Conservation (phyloP, 1,139 yeast genomes). For the Kodamaea arcana region DNA sequence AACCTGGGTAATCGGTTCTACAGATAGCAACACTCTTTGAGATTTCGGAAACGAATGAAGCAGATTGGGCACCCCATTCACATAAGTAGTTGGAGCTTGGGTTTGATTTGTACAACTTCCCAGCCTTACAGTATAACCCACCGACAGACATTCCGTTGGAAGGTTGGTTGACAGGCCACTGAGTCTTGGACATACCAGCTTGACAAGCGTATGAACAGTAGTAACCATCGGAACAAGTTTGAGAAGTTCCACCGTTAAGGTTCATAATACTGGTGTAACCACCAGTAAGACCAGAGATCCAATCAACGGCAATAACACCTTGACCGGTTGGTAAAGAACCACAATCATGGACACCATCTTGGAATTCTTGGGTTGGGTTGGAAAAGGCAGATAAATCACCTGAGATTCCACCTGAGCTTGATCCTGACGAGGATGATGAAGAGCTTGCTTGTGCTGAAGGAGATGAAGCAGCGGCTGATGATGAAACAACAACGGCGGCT, state of each 20-base stretch:
- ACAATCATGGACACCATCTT: constrained; percentile 64
- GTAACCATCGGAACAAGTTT: constrained; percentile 66
- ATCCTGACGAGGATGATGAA: constrained; percentile 7
- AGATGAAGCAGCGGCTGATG: constrained; percentile 18
- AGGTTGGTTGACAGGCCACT: constrained; percentile 77
- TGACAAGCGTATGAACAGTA: constrained; percentile 87
- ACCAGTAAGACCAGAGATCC: constrained; percentile 49
- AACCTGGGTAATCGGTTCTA: constrained; percentile 87
- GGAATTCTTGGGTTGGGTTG: constrained; percentile 50
- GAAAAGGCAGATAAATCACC: constrained; percentile 57
- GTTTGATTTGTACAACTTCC: constrained; percentile 67
- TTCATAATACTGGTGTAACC: constrained; percentile 76
- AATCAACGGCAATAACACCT: constrained; percentile 65
- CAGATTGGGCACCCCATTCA: constrained; percentile 70
- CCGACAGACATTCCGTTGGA: constrained; percentile 73
- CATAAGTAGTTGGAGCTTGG: constrained; percentile 57
- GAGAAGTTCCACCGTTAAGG: constrained; percentile 59
- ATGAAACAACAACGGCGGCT: constrained; percentile 12
- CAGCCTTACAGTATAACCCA: constrained; percentile 67
- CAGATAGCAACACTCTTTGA: constrained; percentile 64
- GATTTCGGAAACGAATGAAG: constrained; percentile 56
- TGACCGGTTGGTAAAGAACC: constrained; percentile 63
- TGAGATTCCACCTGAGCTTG: constrained; percentile 29
- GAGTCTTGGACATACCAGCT: constrained; percentile 88
- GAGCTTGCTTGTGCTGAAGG: constrained; percentile 13